Conservation (phyloP, 352 stramenopile genomes). For the Pythium phragmitis region DNA sequence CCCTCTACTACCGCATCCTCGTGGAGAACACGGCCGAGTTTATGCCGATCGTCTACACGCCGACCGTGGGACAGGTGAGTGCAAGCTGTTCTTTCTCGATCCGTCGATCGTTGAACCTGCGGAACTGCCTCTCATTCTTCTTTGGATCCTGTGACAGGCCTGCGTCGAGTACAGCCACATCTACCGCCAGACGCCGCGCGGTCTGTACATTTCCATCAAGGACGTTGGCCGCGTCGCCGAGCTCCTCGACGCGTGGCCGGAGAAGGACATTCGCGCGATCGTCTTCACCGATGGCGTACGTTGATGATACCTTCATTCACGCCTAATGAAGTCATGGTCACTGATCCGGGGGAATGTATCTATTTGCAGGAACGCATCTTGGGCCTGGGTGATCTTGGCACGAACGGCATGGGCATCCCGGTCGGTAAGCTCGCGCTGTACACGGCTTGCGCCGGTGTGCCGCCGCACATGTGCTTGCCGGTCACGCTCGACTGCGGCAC, state of each 20-base stretch:
- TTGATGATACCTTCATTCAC: background rate
- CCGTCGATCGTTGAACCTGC: background rate
- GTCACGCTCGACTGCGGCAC: slow-evolving; percentile 95
- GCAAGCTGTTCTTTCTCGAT: too few species aligned
- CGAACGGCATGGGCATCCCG: slow-evolving; percentile 91
- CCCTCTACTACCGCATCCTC: slow-evolving; percentile 92
- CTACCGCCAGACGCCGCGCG: slow-evolving; percentile 87
- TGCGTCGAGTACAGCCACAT: slow-evolving; percentile 91
- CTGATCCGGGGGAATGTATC: background rate
- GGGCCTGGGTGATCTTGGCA: slow-evolving; percentile 93
- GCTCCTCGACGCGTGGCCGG: slow-evolving; percentile 95
- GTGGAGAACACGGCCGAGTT: slow-evolving; percentile 89
- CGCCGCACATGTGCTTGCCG: slow-evolving; percentile 91
- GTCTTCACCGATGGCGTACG: slow-evolving; percentile 94
- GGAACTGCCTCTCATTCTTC: slow-evolving; percentile 2
- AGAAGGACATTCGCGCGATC: slow-evolving; percentile 95
- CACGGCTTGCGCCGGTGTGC: slow-evolving; percentile 92
- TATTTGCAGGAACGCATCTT: slow-evolving; percentile 84
- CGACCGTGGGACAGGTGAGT: slow-evolving; percentile 91
- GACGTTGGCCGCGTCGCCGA: slow-evolving; percentile 80
- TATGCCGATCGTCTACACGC: slow-evolving; percentile 97
- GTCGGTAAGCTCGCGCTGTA: slow-evolving; percentile 96
- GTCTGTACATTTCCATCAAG: slow-evolving; percentile 92
- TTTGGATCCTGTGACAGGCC: slow-evolving; percentile 23
- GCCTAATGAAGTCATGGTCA: background rate